These are phyloP conservation scores for Colletotrichum sp. DNA, from an alignment of 2,329 filamentous ascomycete species.

Conservation along the genomic window DNA sequence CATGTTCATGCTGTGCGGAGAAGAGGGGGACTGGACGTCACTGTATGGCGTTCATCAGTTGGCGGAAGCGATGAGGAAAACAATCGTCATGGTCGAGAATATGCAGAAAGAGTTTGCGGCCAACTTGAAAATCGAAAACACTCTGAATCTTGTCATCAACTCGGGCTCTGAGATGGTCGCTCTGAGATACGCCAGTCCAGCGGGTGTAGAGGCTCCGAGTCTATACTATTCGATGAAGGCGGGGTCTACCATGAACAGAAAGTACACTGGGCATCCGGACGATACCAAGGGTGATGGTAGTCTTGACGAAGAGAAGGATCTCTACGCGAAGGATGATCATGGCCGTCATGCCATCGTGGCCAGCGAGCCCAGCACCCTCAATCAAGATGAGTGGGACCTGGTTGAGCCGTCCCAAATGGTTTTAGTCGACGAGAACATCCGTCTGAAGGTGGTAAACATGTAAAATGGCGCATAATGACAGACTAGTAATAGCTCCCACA, in stretches of 20 bases:
- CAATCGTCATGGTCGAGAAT: neutral
- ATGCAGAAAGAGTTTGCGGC: constrained; percentile 3
- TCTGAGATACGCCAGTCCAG: constrained; percentile 5
- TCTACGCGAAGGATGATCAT: neutral
- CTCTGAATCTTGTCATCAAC: neutral
- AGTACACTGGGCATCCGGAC: constrained; percentile 8
- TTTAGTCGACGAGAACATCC: neutral
- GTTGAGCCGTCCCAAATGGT: constrained; percentile 12
- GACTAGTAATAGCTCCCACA: neutral
- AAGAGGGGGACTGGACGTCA: constrained; percentile 4
- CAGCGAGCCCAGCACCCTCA: constrained; percentile 11
- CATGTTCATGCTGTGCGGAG: constrained; percentile 6
- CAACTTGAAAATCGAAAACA: neutral
- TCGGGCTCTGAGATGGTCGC: constrained; percentile 5
- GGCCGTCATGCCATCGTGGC: constrained; percentile 1
- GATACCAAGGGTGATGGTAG: neutral
- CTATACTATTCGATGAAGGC: constrained; percentile 12
- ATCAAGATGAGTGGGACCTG: constrained; percentile 1
- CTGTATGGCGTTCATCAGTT: neutral
- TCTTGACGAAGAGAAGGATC: neutral
- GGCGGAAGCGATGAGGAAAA: constrained; percentile 11
- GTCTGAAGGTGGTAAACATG: neutral
- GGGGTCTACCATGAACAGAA: neutral
- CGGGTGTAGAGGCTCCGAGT: neutral
- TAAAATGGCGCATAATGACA: neutral